Evolutionary conservation across 2,329 filamentous ascomycete species (phyloP).

Genomic region (Ceratocystis harringtonii): DNA sequence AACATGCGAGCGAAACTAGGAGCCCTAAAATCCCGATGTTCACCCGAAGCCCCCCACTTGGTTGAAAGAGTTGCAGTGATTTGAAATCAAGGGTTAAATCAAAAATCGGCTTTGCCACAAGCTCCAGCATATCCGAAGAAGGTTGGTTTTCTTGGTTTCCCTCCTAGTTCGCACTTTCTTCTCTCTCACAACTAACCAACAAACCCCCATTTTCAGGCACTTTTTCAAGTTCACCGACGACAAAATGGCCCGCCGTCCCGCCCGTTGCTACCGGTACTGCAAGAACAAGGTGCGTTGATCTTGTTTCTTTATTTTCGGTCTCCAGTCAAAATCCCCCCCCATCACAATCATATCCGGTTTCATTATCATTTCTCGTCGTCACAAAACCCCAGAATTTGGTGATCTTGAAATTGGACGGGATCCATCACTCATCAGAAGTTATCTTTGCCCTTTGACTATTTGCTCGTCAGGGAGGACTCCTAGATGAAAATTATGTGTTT

Average conservation of each 20-base stretch:
- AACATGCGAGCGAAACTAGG: not conserved
- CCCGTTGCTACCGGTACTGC: conserved; percentile 99
- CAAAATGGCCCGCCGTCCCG: conserved; percentile 98
- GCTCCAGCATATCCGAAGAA: conserved; percentile 15
- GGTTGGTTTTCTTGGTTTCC: conserved; percentile 16
- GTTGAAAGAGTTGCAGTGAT: conserved; percentile 26
- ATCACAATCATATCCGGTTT: not conserved
- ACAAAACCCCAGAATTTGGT: not conserved
- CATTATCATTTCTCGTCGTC: not conserved
- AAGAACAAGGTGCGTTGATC: conserved; percentile 88
- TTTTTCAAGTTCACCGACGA: conserved; percentile 29
- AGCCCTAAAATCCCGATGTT: conserved; percentile 30
- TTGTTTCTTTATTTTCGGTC: conserved; percentile 7
- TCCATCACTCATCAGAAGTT: not conserved
- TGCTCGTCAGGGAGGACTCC: not conserved
- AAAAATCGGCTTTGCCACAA: conserved; percentile 19
- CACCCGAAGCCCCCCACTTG: conserved; percentile 18
- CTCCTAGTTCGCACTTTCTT: conserved; percentile 17
- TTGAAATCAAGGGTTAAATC: conserved; percentile 37
- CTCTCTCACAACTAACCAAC: conserved; percentile 26
- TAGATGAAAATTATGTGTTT: not conserved
- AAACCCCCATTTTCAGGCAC: conserved; percentile 17
- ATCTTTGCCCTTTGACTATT: not conserved
- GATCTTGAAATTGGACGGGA: not conserved
- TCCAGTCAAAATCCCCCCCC: conserved; percentile 3